phyloP scores from a whole-genome alignment of 805 yeast species.

The Yarrowia sp. region DNA sequence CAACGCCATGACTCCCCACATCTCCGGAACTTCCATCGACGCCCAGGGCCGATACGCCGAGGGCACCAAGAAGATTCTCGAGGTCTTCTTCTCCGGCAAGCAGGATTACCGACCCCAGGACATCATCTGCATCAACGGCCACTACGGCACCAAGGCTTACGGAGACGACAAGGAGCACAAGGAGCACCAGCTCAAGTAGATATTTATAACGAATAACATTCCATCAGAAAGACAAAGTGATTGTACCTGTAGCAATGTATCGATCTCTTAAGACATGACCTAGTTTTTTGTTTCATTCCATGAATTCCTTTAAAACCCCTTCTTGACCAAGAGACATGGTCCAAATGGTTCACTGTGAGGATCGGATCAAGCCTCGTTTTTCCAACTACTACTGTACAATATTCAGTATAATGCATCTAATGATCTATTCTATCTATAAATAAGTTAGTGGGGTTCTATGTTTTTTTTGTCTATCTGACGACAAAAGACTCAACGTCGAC shows the following conservation, averaged over 20 bases:
- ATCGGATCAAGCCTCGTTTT: no score
- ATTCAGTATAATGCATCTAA: neutral
- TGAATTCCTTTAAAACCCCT: no score
- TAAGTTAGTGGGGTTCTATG: constrained; percentile 26
- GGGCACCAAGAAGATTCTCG: neutral
- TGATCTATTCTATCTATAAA: constrained; percentile 26
- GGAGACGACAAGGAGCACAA: neutral
- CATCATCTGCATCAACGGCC: neutral
- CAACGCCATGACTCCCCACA: constrained; percentile 85
- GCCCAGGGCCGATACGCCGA: neutral
- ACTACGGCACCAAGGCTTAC: neutral
- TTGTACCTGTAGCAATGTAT: no score
- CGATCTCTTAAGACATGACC: no score
- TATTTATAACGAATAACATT: neutral
- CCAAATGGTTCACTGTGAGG: no score
- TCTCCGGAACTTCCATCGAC: constrained; percentile 67
- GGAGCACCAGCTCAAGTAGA: constrained; percentile 3
- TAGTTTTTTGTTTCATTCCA: no score
- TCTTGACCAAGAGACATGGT: no score
- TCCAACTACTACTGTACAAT: no score
- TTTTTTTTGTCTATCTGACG: constrained; percentile 6
- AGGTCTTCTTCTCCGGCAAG: neutral
- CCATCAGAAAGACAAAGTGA: no score
- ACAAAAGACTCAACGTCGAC: constrained; percentile 32
- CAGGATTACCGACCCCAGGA: constrained; percentile 2